Evolutionary conservation across 495 filamentous ascomycete species (phyloP), one percentile per base, ranked within the genome.

Genomic region (Gamarada debralockiae): DNA sequence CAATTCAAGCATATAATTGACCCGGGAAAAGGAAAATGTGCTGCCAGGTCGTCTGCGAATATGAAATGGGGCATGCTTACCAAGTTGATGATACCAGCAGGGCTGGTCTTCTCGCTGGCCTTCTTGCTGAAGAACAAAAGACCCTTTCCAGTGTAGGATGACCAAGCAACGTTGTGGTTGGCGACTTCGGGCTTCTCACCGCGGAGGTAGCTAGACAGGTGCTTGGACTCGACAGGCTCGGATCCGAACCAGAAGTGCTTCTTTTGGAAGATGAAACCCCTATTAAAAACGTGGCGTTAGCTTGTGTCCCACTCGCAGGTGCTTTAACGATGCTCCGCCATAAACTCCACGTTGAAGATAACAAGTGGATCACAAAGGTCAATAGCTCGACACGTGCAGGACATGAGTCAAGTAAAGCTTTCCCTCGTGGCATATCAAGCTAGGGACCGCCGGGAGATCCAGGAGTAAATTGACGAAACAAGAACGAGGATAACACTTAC

Each of bases 201-300:
- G 61, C 84, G 84, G 70, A 95, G 79, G 74, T 88, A 97, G 56
- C 70, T 70, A 55, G 74, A 63, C 33, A 95, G 76, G 64, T 87
- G 73, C 70, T 93, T 87, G 55, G 81, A 70, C 63, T 91, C 80
- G 43, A 92, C 74, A 38, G 92, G 69, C 51, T 95, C 89, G 36
- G 87, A 79, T 67, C 84, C 86, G 74, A 98, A 90, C 85, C 90
- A 97, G 79, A 98, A 96, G 77, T 88, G 86, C 60, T 84, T 82
- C 79, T 89, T 90, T 46, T 81, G 73, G 69, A 82, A 85, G 57
- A 80, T 73, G 57, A 87, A 70, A 50, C 73, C 70, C 75, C 84
- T 88, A 48, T 9, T 33, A 7, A 50, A 24, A 48, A 40, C 27
- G 17, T 52, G 37, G n/a, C 1, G 15, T 40, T 40, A 40, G 37